Evolutionary conservation across 2,329 filamentous ascomycete species (phyloP).

Genomic region (Allantophomopsis lycopodina): DNA sequence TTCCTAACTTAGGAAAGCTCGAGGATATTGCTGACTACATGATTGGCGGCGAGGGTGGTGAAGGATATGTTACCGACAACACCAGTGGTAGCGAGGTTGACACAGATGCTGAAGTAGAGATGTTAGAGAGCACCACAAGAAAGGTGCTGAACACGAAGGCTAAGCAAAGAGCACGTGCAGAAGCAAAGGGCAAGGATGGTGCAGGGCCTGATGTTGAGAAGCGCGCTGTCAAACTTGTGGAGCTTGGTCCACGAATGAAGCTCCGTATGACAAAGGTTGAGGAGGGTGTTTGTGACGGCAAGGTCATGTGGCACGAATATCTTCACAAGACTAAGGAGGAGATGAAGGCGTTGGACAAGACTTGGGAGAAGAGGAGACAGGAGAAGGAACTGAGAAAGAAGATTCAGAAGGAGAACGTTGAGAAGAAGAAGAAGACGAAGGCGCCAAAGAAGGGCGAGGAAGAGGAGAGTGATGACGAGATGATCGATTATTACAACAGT

Average conservation of each 20-base stretch:
- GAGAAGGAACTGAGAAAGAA: conserved; percentile 75
- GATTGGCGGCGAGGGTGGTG: conserved; percentile 63
- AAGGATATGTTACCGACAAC: conserved; percentile 75
- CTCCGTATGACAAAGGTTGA: conserved; percentile 90
- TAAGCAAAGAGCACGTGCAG: conserved; percentile 22
- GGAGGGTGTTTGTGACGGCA: conserved; percentile 79
- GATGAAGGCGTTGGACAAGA: conserved; percentile 63
- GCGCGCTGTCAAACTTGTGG: conserved; percentile 79
- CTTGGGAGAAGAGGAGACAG: conserved; percentile 64
- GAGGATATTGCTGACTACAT: conserved; percentile 93
- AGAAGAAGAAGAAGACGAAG: conserved; percentile 61
- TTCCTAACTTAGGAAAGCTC: conserved; percentile 83
- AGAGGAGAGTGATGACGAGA: conserved; percentile 33
- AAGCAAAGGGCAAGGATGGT: conserved; percentile 28
- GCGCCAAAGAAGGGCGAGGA: conserved; percentile 20
- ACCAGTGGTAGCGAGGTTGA: conserved; percentile 85
- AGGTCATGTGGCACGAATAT: conserved; percentile 96
- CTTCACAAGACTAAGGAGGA: conserved; percentile 75
- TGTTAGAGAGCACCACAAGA: conserved; percentile 50
- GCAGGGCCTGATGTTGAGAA: conserved; percentile 39
- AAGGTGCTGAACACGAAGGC: conserved; percentile 41
- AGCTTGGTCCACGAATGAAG: conserved; percentile 82
- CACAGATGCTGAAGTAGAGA: conserved; percentile 90
- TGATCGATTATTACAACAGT: conserved; percentile 25
- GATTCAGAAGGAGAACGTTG: conserved; percentile 80